Evolutionary conservation across 257 asterid genomes (phyloP).

Genomic region (Verbena officinalis): DNA sequence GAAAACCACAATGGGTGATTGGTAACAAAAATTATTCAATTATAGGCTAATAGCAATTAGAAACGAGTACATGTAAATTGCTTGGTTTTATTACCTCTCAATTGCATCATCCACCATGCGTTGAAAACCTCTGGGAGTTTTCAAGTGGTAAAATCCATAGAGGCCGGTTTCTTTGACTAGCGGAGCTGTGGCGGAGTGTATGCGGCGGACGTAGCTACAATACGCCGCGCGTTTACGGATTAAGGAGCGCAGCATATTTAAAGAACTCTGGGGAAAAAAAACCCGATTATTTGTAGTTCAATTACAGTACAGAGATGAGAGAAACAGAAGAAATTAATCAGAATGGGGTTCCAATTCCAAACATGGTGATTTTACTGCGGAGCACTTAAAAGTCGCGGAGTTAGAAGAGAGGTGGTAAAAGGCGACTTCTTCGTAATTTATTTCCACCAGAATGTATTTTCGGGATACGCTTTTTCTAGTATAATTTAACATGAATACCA

Average conservation of each 20-base stretch:
- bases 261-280: not conserved
- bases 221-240: constrained; percentile 38
- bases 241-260: constrained; percentile 53
- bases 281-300: too few relatives aligned
- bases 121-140: constrained; percentile 82
- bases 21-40: too few relatives aligned
- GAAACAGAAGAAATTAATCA: too few relatives aligned
- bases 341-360: too few relatives aligned
- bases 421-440: too few relatives aligned
- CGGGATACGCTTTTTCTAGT: too few relatives aligned
- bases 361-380: too few relatives aligned
- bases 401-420: too few relatives aligned
- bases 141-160: constrained; percentile 82
- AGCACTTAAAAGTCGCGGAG: too few relatives aligned
- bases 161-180: constrained; percentile 63
- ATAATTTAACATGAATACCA: too few relatives aligned
- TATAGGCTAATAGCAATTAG: not conserved
- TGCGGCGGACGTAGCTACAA: constrained; percentile 37
- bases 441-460: too few relatives aligned
- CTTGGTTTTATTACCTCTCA: constrained; percentile 51
- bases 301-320: too few relatives aligned
- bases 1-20: constrained; percentile 24
- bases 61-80: not conserved
- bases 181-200: constrained; percentile 54
- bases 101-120: constrained; percentile 95